Evolutionary conservation across 139 green algal genomes (phyloP).

Genomic region (Nannochloris sp.): DNA sequence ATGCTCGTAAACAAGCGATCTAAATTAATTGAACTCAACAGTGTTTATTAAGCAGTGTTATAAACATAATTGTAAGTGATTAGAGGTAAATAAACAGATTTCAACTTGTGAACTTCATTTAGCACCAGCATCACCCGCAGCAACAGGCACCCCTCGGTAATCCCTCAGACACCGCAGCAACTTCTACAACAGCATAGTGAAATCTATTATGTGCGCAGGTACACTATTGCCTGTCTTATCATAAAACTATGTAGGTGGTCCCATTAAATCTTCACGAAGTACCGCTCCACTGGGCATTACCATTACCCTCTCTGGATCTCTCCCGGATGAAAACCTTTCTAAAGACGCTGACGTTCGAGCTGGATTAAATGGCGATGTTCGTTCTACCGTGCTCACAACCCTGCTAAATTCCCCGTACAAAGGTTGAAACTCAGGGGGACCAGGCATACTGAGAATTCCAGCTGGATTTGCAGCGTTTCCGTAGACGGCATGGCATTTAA

Average conservation of each 20-base stretch:
- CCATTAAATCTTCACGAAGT: too few relatives aligned
- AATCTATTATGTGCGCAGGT: too few relatives aligned
- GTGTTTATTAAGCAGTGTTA: not conserved
- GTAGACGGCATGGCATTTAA: slow-evolving; percentile 4
- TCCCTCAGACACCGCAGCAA: too few relatives aligned
- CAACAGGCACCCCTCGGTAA: too few relatives aligned
- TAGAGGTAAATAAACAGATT: not conserved
- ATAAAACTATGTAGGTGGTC: too few relatives aligned
- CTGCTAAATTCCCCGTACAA: not conserved
- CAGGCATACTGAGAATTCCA: slow-evolving; percentile 3
- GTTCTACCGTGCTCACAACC: not conserved
- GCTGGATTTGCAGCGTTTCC: slow-evolving; percentile 1
- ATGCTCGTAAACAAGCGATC: slow-evolving; percentile 16
- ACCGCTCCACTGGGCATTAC: not conserved
- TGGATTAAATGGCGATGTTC: not conserved
- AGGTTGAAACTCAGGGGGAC: slow-evolving; percentile 17
- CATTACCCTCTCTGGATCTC: not conserved
- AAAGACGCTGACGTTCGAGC: not conserved
- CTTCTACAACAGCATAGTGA: too few relatives aligned
- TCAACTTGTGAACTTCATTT: too few relatives aligned
- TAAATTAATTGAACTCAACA: too few relatives aligned
- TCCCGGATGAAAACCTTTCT: not conserved
- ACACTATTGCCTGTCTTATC: too few relatives aligned
- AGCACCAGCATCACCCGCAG: too few relatives aligned
- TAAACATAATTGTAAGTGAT: not conserved